These are phyloP conservation scores for Roridomyces roridus DNA, from an alignment of 768 basidiomycete species.

Conservation along the genomic window DNA sequence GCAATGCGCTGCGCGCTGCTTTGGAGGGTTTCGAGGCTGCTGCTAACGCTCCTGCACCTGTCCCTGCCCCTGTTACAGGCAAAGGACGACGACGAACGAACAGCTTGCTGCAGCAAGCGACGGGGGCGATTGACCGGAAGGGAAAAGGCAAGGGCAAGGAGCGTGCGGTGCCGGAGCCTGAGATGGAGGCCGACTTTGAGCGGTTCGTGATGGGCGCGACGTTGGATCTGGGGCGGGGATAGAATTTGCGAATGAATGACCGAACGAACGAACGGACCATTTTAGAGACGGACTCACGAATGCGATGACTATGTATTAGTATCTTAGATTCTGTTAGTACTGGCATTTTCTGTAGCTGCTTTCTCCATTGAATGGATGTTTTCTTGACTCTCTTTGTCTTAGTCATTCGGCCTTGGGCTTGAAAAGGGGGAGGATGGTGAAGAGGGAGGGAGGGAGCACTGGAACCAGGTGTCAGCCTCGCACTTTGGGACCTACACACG, in stretches of 20 bases:
- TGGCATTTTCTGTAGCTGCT: too few relatives aligned
- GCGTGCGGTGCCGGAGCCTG: constrained; percentile 1
- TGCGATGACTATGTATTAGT: background rate
- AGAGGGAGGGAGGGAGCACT: too few relatives aligned
- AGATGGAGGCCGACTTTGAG: constrained; percentile 14
- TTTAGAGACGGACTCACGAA: background rate
- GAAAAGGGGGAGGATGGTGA: too few relatives aligned
- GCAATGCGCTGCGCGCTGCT: background rate
- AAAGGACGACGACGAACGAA: constrained; percentile 14
- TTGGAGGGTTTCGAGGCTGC: background rate
- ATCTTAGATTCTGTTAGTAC: too few relatives aligned
- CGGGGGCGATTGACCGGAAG: constrained; percentile 6
- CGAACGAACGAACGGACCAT: background rate
- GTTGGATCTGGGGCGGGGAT: constrained; percentile 6
- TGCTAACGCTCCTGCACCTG: background rate
- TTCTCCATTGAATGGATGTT: too few relatives aligned
- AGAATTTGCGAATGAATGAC: background rate
- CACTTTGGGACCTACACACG: too few relatives aligned
- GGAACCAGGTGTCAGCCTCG: too few relatives aligned
- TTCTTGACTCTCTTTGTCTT: too few relatives aligned
- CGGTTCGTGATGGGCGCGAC: constrained; percentile 18
- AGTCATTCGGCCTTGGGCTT: too few relatives aligned
- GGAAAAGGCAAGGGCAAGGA: constrained; percentile 24
- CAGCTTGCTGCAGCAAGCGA: constrained; percentile 13
- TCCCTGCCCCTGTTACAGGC: background rate